Evolutionary conservation across 306 rosid genomes (phyloP).

Genomic region (Quercus agrifolia): DNA sequence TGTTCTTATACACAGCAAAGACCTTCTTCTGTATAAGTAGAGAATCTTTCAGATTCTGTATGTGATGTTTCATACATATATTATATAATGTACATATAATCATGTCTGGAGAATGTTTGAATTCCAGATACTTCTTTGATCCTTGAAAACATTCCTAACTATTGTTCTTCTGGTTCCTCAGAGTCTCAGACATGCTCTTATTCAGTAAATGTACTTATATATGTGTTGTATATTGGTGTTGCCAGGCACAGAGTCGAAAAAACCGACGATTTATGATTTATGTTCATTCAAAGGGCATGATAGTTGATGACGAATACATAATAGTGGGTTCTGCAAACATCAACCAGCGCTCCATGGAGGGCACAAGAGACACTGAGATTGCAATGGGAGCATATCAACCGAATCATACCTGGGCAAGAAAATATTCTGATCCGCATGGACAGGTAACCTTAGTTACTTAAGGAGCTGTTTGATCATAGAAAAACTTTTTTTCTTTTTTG

Average conservation of each 20-base stretch:
- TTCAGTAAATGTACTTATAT: neutral
- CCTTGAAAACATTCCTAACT: neutral
- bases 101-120: neutral
- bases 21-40: neutral
- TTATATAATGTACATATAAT: neutral
- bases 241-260: slow-evolving; percentile 69
- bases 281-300: slow-evolving; percentile 99
- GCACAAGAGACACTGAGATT: slow-evolving; percentile 98
- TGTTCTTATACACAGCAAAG: neutral
- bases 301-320: slow-evolving; percentile 89
- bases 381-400: slow-evolving; percentile 99
- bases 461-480: neutral
- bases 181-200: slow-evolving; percentile 4
- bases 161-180: neutral
- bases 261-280: slow-evolving; percentile 90
- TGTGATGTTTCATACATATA: neutral
- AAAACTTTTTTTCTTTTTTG: neutral
- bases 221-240: slow-evolving; percentile 24
- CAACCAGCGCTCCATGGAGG: slow-evolving; percentile 98
- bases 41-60: neutral
- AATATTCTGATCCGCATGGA: slow-evolving; percentile 58
- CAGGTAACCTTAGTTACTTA: slow-evolving; percentile 46
- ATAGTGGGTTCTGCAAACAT: slow-evolving; percentile 96
- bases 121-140: neutral
- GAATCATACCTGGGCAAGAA: slow-evolving; percentile 74